A percentile compares a stretch with the other conserved stretches of the same genome.
phyloP scores from a whole-genome alignment of 805 yeast species.

The Suhomyces tanzawaensis region DNA sequence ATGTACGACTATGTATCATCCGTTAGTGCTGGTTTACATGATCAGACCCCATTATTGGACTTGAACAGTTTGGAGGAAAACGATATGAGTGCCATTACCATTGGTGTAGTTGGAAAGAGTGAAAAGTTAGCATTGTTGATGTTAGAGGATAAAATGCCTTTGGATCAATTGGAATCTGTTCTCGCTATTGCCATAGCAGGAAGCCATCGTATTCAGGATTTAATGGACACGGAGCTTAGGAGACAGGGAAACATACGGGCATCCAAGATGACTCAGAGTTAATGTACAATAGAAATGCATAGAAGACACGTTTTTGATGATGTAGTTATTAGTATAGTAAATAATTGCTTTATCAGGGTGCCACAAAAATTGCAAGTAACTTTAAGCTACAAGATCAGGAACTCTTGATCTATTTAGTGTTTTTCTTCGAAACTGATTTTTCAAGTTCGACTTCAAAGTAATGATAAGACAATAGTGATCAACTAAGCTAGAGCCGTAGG shows the following conservation, averaged over 20 bases:
- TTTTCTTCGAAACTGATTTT: no score
- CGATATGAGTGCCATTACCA: slow-evolving; percentile 76
- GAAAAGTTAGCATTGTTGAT: slow-evolving; percentile 75
- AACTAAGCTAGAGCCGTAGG: no score
- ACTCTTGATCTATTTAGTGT: no score
- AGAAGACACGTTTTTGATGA: not conserved
- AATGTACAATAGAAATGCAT: slow-evolving; percentile 5
- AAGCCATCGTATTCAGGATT: slow-evolving; percentile 72
- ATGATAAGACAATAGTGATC: no score
- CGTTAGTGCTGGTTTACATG: slow-evolving; percentile 75
- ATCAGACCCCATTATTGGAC: slow-evolving; percentile 74
- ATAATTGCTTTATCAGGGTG: no score
- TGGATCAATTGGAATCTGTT: slow-evolving; percentile 74
- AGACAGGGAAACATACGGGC: slow-evolving; percentile 64
- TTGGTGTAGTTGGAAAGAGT: slow-evolving; percentile 80
- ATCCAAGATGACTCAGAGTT: slow-evolving; percentile 33
- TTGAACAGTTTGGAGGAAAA: slow-evolving; percentile 78
- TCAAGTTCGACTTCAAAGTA: no score
- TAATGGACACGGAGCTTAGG: slow-evolving; percentile 85
- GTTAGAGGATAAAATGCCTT: slow-evolving; percentile 79
- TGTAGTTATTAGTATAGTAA: not conserved
- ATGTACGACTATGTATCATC: slow-evolving; percentile 89
- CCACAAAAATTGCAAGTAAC: no score
- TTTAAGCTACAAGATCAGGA: no score
- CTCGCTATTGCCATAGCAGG: slow-evolving; percentile 86